Evolutionary conservation across 2,329 filamentous ascomycete species (phyloP).

Genomic region (Peltaster fructicola): DNA sequence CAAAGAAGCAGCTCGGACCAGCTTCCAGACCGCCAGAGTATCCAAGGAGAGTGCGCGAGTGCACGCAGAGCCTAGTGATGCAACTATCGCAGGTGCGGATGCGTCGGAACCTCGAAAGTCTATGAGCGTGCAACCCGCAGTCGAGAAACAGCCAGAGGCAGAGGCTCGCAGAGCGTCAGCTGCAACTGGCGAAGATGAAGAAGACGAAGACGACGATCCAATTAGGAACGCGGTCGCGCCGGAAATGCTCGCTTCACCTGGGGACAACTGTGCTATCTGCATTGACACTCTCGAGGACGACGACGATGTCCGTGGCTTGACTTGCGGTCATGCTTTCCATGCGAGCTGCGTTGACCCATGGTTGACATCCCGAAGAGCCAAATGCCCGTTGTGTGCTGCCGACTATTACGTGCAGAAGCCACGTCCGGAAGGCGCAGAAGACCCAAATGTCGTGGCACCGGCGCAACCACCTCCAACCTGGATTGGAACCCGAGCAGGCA

Average conservation of each 20-base stretch:
- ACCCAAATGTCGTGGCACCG: slow-evolving; percentile 6
- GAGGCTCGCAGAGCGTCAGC: too few relatives aligned
- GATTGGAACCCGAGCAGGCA: slow-evolving; percentile 10
- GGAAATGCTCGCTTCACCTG: slow-evolving; percentile 62
- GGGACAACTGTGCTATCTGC: slow-evolving; percentile 92
- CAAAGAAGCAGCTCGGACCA: too few relatives aligned
- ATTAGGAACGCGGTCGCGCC: slow-evolving; percentile 69
- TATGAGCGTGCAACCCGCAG: too few relatives aligned
- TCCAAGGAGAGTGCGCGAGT: too few relatives aligned
- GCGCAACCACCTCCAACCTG: slow-evolving; percentile 13
- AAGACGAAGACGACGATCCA: slow-evolving; percentile 61
- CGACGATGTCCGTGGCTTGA: slow-evolving; percentile 83
- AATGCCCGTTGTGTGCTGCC: slow-evolving; percentile 93
- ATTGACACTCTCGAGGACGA: slow-evolving; percentile 88
- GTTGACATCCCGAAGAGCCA: slow-evolving; percentile 84
- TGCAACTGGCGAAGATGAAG: too few relatives aligned
- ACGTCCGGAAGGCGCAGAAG: slow-evolving; percentile 39
- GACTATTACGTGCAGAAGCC: slow-evolving; percentile 95
- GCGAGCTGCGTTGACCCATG: slow-evolving; percentile 90
- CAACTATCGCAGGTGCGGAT: too few relatives aligned
- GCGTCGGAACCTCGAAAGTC: too few relatives aligned
- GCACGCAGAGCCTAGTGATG: too few relatives aligned
- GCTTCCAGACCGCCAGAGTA: too few relatives aligned
- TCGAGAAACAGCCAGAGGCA: too few relatives aligned
- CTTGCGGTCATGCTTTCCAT: slow-evolving; percentile 96